These are phyloP conservation scores for Neonectria punicea DNA, from an alignment of 2,329 filamentous ascomycete species.

Conservation along the genomic window DNA sequence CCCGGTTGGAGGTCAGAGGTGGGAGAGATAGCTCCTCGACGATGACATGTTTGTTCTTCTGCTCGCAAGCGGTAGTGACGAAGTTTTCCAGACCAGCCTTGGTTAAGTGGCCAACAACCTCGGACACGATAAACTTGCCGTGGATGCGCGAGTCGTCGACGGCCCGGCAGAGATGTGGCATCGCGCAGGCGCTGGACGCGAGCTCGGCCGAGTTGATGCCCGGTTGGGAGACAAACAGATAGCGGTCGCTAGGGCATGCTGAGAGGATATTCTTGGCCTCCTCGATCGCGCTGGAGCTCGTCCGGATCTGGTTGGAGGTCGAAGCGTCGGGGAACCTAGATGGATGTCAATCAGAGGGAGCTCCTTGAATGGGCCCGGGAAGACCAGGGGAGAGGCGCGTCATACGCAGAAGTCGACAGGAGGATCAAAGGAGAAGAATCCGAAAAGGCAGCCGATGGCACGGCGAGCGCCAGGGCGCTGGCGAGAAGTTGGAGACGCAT, in stretches of 20 bases:
- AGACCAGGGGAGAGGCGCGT: slow-evolving; percentile 20
- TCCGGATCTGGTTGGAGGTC: slow-evolving; percentile 59
- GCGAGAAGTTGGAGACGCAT: slow-evolving; percentile 67
- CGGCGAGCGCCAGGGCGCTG: slow-evolving; percentile 64
- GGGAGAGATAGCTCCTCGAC: slow-evolving; percentile 55
- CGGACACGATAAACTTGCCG: slow-evolving; percentile 61
- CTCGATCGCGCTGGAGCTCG: slow-evolving; percentile 55
- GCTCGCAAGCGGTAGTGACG: slow-evolving; percentile 59
- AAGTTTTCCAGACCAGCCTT: slow-evolving; percentile 54
- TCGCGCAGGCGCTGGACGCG: slow-evolving; percentile 58
- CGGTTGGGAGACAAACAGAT: slow-evolving; percentile 82
- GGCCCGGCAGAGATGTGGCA: slow-evolving; percentile 62
- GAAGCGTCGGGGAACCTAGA: slow-evolving; percentile 49
- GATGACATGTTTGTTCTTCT: slow-evolving; percentile 49
- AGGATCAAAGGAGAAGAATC: slow-evolving; percentile 91
- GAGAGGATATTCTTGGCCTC: slow-evolving; percentile 64
- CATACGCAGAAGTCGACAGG: slow-evolving; percentile 86
- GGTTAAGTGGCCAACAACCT: slow-evolving; percentile 65
- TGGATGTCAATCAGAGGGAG: slow-evolving; percentile 36
- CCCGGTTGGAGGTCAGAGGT: slow-evolving; percentile 54
- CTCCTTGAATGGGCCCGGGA: slow-evolving; percentile 29
- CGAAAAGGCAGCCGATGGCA: slow-evolving; percentile 76
- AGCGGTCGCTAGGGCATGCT: slow-evolving; percentile 77
- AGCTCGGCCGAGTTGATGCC: slow-evolving; percentile 79
- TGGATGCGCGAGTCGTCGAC: slow-evolving; percentile 49